These are phyloP conservation scores for Colletotrichum eremochloae DNA, from an alignment of 2,329 filamentous ascomycete genomes.

Conservation along the genomic window DNA sequence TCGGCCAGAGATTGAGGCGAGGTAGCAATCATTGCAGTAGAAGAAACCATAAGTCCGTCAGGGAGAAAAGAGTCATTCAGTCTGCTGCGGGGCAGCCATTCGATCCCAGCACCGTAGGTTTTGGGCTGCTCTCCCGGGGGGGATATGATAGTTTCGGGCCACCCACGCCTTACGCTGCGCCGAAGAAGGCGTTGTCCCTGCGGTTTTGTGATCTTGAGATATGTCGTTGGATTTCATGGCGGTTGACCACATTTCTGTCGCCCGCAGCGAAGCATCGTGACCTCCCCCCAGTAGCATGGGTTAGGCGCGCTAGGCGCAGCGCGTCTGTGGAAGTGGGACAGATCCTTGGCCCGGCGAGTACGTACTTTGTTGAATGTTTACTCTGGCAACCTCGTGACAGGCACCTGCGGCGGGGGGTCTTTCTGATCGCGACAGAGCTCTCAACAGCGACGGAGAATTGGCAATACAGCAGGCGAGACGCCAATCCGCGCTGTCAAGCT, in stretches of 20 bases:
- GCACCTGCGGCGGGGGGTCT: constrained; percentile 21
- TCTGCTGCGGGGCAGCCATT: constrained; percentile 4
- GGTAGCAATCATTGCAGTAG: constrained; percentile 13
- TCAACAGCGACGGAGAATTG: not conserved
- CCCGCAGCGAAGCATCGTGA: constrained; percentile 38
- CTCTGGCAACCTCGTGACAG: constrained; percentile 28
- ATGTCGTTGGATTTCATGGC: constrained; percentile 25
- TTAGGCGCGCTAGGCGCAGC: constrained; percentile 40
- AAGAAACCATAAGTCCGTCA: not conserved
- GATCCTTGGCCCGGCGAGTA: constrained; percentile 25
- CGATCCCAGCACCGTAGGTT: not conserved
- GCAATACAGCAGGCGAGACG: not conserved
- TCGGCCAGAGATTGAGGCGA: constrained; percentile 18
- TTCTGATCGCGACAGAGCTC: constrained; percentile 5
- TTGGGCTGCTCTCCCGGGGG: not conserved
- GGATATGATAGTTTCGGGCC: not conserved
- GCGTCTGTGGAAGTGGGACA: constrained; percentile 37
- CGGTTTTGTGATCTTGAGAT: not conserved
- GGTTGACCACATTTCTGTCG: constrained; percentile 28
- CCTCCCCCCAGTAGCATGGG: constrained; percentile 14
- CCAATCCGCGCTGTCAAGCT: not conserved
- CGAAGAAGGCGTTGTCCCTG: not conserved
- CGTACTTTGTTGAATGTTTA: constrained; percentile 39
- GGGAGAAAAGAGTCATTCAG: constrained; percentile 9
- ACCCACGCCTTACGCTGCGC: constrained; percentile 13